phyloP scores from a whole-genome alignment of 306 rosid genomes.

The Pachyrhizus erosus region DNA sequence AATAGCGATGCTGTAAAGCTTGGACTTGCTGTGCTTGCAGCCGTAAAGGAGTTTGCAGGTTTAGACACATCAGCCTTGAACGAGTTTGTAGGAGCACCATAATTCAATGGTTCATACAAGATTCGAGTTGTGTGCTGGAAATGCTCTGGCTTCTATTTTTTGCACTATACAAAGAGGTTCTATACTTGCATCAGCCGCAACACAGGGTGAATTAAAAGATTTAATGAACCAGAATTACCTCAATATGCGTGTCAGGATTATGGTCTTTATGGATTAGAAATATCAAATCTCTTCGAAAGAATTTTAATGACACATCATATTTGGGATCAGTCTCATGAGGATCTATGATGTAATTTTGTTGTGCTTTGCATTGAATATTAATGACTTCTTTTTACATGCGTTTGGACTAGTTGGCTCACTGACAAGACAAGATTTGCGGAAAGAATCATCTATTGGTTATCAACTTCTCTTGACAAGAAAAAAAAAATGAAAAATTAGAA shows the following conservation, averaged over 20 bases:
- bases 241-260: slow-evolving; percentile 8
- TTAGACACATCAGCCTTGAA: slow-evolving; percentile 81
- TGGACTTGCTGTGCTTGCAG: slow-evolving; percentile 70
- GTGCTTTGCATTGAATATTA: slow-evolving; percentile 5
- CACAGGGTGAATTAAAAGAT: slow-evolving; percentile 24
- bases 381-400: background rate
- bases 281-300: background rate
- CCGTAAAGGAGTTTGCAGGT: slow-evolving; percentile 70
- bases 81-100: slow-evolving; percentile 68
- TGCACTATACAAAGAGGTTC: slow-evolving; percentile 28
- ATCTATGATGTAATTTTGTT: slow-evolving; percentile 21
- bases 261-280: slow-evolving; percentile 20
- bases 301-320: background rate
- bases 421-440: background rate
- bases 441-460: background rate
- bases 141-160: slow-evolving; percentile 39
- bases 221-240: slow-evolving; percentile 18
- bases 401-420: background rate
- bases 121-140: slow-evolving; percentile 30
- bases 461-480: slow-evolving; percentile 9
- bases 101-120: background rate
- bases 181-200: slow-evolving; percentile 32
- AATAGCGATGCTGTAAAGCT: slow-evolving; percentile 72
- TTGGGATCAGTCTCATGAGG: background rate
- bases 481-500: background rate